A percentile compares a stretch with the other conserved stretches of the same genome.
Evolutionary conservation across 192 early-diverging fungal species (phyloP).

Genomic region (Coemansia aciculifera): DNA sequence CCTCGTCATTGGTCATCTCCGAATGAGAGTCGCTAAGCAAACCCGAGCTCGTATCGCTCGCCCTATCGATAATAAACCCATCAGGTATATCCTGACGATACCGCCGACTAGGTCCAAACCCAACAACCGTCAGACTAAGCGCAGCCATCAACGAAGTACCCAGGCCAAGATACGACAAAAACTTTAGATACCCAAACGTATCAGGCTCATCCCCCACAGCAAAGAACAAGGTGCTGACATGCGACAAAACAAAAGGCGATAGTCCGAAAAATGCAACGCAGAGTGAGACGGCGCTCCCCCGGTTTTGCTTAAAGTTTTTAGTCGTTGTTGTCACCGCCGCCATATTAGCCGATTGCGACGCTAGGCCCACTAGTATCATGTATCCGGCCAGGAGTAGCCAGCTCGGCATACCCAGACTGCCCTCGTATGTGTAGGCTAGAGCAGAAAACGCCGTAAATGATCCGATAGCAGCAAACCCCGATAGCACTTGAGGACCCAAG

Average conservation of each 20-base stretch:
- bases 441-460: slow-evolving; percentile 49
- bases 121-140: slow-evolving; percentile 36
- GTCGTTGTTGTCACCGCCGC: slow-evolving; percentile 63
- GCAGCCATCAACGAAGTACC: slow-evolving; percentile 31
- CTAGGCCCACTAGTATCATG: slow-evolving; percentile 57
- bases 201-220: slow-evolving; percentile 39
- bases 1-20: slow-evolving; percentile 18
- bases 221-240: slow-evolving; percentile 59
- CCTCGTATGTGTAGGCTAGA: slow-evolving; percentile 48
- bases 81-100: slow-evolving; percentile 29
- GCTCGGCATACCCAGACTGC: slow-evolving; percentile 25
- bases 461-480: slow-evolving; percentile 33
- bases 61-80: slow-evolving; percentile 43
- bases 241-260: slow-evolving; percentile 63
- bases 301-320: slow-evolving; percentile 60
- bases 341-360: slow-evolving; percentile 63
- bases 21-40: slow-evolving; percentile 13
- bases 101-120: slow-evolving; percentile 46
- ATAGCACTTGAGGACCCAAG: slow-evolving; percentile 44
- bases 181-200: slow-evolving; percentile 48
- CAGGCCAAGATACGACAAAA: slow-evolving; percentile 42
- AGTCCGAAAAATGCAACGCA: slow-evolving; percentile 66
- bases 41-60: slow-evolving; percentile 28
- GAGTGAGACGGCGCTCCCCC: slow-evolving; percentile 61
- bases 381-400: slow-evolving; percentile 47